Conservation (phyloP, 208 protist genomes). For the Crithidia sp. region DNA sequence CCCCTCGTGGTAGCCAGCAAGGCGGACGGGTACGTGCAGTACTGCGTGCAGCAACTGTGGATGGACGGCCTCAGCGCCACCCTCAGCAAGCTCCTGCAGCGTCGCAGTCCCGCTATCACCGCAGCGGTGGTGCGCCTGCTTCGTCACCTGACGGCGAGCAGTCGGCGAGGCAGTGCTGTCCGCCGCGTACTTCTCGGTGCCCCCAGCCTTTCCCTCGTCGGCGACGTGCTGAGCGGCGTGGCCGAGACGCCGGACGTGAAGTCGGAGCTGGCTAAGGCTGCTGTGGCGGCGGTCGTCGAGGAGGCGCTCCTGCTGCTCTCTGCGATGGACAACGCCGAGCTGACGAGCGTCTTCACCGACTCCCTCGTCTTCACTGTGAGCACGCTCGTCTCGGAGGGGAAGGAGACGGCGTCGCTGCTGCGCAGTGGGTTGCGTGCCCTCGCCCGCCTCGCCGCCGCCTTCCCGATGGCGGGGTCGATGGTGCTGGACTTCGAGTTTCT, state of each 20-base stretch:
- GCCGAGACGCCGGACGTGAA: constrained; percentile 22
- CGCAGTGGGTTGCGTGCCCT: constrained; percentile 40
- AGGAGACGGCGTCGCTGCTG: constrained; percentile 31
- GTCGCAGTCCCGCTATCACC: constrained; percentile 20
- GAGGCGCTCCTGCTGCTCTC: constrained; percentile 22
- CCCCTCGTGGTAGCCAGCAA: background rate
- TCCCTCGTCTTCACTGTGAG: constrained; percentile 41
- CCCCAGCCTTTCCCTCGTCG: constrained; percentile 21
- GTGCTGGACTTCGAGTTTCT: constrained; percentile 78
- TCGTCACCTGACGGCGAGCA: constrained; percentile 7
- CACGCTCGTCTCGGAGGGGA: constrained; percentile 48
- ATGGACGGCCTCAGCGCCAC: constrained; percentile 28
- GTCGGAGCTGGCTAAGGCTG: constrained; percentile 23
- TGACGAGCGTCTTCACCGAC: constrained; percentile 28
- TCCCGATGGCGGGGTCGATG: constrained; percentile 62
- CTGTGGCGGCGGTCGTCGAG: constrained; percentile 15
- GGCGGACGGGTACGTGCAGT: constrained; percentile 26
- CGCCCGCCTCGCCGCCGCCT: constrained; percentile 37
- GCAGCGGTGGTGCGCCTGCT: constrained; percentile 29
- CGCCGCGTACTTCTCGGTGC: constrained; percentile 30
- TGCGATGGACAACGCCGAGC: constrained; percentile 28
- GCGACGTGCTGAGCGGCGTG: constrained; percentile 20
- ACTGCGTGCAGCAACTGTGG: constrained; percentile 35
- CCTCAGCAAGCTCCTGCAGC: constrained; percentile 16
- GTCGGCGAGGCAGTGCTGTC: constrained; percentile 11